These are phyloP conservation scores for Backusella circina DNA, from an alignment of 192 early-diverging fungal species.

Conservation along the genomic window DNA sequence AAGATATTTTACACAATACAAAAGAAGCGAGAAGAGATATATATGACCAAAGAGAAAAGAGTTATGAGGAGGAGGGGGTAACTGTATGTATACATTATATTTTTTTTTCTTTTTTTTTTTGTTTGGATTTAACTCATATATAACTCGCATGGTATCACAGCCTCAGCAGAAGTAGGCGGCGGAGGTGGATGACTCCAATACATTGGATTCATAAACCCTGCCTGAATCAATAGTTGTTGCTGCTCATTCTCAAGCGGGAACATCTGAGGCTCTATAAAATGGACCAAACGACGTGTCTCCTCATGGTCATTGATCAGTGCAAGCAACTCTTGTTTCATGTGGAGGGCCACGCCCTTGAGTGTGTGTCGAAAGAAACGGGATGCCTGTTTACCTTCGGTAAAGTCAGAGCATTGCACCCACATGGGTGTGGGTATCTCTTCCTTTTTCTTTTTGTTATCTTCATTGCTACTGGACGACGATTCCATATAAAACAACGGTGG, in stretches of 20 bases:
- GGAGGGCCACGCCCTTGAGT: conserved; percentile 39
- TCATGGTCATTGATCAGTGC: conserved; percentile 13
- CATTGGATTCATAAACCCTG: neutral
- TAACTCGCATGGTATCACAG: neutral
- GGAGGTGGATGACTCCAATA: neutral
- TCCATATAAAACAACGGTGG: conserved; percentile 59
- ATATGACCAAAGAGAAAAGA: neutral
- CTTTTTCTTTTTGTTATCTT: neutral
- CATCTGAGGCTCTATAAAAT: conserved; percentile 7
- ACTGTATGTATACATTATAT: neutral
- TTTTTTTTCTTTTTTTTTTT: neutral
- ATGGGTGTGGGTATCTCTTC: neutral
- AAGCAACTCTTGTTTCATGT: conserved; percentile 22
- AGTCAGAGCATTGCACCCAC: conserved; percentile 60
- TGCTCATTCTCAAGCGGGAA: neutral
- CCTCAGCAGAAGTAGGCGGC: neutral
- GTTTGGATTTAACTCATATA: conserved; percentile 7
- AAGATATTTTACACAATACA: neutral
- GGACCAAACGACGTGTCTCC: conserved; percentile 18
- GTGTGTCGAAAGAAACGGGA: conserved; percentile 49
- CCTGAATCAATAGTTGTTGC: neutral
- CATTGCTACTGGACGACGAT: conserved; percentile 18
- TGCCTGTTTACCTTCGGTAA: conserved; percentile 60
- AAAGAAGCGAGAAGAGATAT: neutral
- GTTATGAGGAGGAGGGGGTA: neutral